phyloP scores from a whole-genome alignment of 495 filamentous ascomycete species.

The Tuber indicum region DNA sequence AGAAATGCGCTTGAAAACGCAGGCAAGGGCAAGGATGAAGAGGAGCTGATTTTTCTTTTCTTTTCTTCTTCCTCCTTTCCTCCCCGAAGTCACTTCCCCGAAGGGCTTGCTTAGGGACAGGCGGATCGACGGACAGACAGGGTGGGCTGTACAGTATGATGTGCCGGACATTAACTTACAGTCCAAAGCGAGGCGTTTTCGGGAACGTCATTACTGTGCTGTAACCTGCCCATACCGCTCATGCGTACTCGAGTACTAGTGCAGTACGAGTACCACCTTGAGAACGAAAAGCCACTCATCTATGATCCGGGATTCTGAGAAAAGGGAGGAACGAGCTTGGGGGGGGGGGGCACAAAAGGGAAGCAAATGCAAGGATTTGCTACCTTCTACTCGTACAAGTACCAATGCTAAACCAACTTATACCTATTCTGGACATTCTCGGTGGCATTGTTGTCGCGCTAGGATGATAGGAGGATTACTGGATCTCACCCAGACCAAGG shows the following conservation, averaged over 20 bases:
- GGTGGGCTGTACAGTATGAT: not conserved
- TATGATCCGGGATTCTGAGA: not conserved
- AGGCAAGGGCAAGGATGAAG: not conserved
- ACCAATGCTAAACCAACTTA: not conserved
- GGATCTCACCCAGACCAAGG: not conserved
- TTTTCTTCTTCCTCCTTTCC: not conserved
- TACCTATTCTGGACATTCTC: not conserved
- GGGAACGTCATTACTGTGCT: not conserved
- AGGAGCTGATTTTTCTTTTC: not conserved
- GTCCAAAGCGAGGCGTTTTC: not conserved
- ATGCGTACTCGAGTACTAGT: not conserved
- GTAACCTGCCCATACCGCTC: not conserved
- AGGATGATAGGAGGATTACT: not conserved
- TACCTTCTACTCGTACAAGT: not conserved
- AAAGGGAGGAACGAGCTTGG: not conserved
- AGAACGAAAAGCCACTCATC: not conserved
- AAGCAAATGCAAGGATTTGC: not conserved
- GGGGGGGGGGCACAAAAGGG: not conserved
- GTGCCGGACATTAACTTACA: not conserved
- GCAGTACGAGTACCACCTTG: not conserved
- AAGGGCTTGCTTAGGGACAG: not conserved
- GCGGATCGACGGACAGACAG: not conserved
- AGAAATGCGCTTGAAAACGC: not conserved
- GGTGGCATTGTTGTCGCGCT: not conserved
- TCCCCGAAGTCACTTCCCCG: not conserved